phyloP scores from a whole-genome alignment of 805 yeast genomes.

The Teunomyces funiuensis region DNA sequence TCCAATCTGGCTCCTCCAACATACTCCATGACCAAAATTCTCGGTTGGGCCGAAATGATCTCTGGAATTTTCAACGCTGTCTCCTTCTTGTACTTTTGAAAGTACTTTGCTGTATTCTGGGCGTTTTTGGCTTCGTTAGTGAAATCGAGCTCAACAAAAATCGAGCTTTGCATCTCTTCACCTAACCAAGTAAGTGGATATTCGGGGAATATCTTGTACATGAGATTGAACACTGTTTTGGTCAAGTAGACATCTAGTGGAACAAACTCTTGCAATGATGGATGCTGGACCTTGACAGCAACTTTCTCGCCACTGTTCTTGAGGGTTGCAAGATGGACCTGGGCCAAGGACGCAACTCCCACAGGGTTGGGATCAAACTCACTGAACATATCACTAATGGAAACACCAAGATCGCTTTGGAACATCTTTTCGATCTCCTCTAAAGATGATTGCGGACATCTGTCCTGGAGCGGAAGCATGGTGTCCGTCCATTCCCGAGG shows the following conservation, averaged over 20 bases:
- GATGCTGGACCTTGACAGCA: slow-evolving; percentile 95
- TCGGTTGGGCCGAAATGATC: slow-evolving; percentile 59
- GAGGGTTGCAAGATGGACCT: slow-evolving; percentile 80
- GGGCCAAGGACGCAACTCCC: slow-evolving; percentile 96
- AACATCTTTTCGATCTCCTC: slow-evolving; percentile 73
- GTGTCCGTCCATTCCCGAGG: slow-evolving; percentile 96
- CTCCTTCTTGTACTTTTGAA: slow-evolving; percentile 48
- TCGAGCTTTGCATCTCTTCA: slow-evolving; percentile 84
- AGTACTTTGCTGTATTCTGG: slow-evolving; percentile 63
- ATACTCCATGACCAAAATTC: slow-evolving; percentile 87
- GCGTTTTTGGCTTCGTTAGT: slow-evolving; percentile 85
- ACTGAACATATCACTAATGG: slow-evolving; percentile 61
- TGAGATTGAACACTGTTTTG: slow-evolving; percentile 65
- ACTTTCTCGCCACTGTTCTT: slow-evolving; percentile 63
- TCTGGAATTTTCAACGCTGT: slow-evolving; percentile 84
- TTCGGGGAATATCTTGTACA: slow-evolving; percentile 84
- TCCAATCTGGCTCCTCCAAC: slow-evolving; percentile 83
- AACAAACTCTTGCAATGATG: slow-evolving; percentile 79
- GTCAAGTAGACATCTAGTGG: slow-evolving; percentile 87
- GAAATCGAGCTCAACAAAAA: slow-evolving; percentile 89
- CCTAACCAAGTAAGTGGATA: slow-evolving; percentile 95
- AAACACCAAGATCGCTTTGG: slow-evolving; percentile 58
- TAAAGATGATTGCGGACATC: slow-evolving; percentile 77
- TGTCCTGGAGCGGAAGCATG: slow-evolving; percentile 89
- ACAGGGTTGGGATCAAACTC: slow-evolving; percentile 73